phyloP scores from a whole-genome alignment of 345 rosid species.

The Acer yangbiense region DNA sequence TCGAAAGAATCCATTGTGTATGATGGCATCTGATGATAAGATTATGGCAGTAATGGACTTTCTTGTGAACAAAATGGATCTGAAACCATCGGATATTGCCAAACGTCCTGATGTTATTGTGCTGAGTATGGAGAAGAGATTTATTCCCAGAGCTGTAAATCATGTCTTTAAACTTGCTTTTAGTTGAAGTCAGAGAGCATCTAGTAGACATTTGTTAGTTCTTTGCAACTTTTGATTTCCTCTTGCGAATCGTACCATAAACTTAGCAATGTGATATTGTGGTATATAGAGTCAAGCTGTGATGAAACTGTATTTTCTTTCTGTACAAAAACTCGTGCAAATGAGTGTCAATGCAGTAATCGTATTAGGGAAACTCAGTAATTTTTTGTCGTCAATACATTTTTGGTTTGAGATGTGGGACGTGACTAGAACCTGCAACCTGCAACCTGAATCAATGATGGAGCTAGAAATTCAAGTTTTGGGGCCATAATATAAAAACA shows the following conservation, averaged over 20 bases:
- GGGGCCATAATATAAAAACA: too few species aligned
- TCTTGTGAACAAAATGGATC: conserved; percentile 4
- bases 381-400: too few species aligned
- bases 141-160: conserved; percentile 31
- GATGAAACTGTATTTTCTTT: too few species aligned
- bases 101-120: not conserved
- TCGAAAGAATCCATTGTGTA: conserved; percentile 1
- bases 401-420: too few species aligned
- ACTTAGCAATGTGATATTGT: not conserved
- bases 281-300: too few species aligned
- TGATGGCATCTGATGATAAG: conserved; percentile 4
- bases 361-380: too few species aligned
- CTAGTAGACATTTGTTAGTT: not conserved
- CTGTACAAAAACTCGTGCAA: too few species aligned
- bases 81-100: conserved; percentile 12
- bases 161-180: not conserved
- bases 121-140: conserved; percentile 28
- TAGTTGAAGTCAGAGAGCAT: not conserved
- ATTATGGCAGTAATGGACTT: too few species aligned
- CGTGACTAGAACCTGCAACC: too few species aligned
- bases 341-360: not conserved
- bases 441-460: too few species aligned
- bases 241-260: not conserved
- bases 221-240: not conserved
- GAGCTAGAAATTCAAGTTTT: too few species aligned